Percentiles rank a stretch among this genome's conserved stretches.
Conservation (phyloP, 164 flowering plant species). For the Vitis amurensis region DNA sequence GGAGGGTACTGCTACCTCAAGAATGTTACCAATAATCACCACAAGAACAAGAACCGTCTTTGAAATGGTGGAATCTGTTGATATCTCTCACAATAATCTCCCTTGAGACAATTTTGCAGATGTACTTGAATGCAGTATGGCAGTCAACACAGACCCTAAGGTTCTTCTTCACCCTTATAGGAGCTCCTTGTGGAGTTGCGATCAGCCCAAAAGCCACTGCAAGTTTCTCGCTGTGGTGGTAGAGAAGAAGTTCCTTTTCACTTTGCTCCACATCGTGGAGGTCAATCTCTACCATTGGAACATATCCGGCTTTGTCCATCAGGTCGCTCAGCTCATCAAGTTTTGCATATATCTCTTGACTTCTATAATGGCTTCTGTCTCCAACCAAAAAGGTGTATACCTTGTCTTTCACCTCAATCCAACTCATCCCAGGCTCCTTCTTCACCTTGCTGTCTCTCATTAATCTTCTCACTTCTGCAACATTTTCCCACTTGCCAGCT, state of each 20-base stretch:
- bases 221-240: conserved; percentile 61
- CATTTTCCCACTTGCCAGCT: conserved; percentile 60
- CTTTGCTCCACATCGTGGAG: conserved; percentile 52
- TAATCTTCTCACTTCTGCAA: conserved; percentile 40
- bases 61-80: conserved; percentile 66
- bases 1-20: background rate
- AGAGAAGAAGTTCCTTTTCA: conserved; percentile 54
- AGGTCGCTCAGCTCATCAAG: conserved; percentile 49
- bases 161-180: conserved; percentile 64
- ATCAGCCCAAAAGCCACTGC: conserved; percentile 67
- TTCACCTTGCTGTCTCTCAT: conserved; percentile 59
- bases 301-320: conserved; percentile 55
- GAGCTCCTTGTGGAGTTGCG: conserved; percentile 57
- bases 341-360: conserved; percentile 53
- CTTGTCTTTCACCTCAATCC: conserved; percentile 63
- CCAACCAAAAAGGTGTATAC: conserved; percentile 57
- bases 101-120: conserved; percentile 48
- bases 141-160: conserved; percentile 60
- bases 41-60: conserved; percentile 65
- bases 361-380: conserved; percentile 54
- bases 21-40: conserved; percentile 60
- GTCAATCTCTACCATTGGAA: conserved; percentile 56
- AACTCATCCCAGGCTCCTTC: conserved; percentile 73
- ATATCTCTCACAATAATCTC: conserved; percentile 59
- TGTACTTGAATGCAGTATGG: conserved; percentile 58